Conservation (phyloP, 2,329 filamentous ascomycete genomes). For the Colletotrichum kahawae region DNA sequence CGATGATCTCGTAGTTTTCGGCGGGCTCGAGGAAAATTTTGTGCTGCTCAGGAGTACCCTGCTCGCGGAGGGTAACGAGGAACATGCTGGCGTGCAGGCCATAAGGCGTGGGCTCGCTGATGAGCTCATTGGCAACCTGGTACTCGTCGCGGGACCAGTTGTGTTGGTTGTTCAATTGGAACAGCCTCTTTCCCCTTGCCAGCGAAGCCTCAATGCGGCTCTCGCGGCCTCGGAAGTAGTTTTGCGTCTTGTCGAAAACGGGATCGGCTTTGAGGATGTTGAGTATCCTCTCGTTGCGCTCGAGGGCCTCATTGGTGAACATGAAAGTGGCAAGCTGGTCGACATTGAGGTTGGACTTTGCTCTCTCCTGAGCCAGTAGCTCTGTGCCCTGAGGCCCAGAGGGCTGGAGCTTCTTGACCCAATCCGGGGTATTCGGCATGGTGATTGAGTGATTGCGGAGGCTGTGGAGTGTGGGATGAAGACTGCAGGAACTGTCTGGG, state of each 20-base stretch:
- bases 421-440: slow-evolving; percentile 27
- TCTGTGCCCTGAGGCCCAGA: slow-evolving; percentile 71
- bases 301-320: slow-evolving; percentile 69
- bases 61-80: slow-evolving; percentile 66
- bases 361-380: slow-evolving; percentile 71
- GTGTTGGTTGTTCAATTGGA: slow-evolving; percentile 69
- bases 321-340: slow-evolving; percentile 72
- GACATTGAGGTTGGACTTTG: slow-evolving; percentile 69
- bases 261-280: slow-evolving; percentile 69
- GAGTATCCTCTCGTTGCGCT: slow-evolving; percentile 65
- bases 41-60: slow-evolving; percentile 76
- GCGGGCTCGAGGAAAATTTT: slow-evolving; percentile 74
- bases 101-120: slow-evolving; percentile 77
- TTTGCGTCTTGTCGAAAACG: slow-evolving; percentile 79
- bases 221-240: slow-evolving; percentile 74
- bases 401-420: slow-evolving; percentile 32
- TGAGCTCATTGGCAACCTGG: slow-evolving; percentile 67
- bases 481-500: not conserved
- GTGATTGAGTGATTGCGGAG: not conserved
- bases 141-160: slow-evolving; percentile 73
- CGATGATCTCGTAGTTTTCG: slow-evolving; percentile 73
- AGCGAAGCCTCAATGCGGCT: slow-evolving; percentile 74
- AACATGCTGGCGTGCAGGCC: slow-evolving; percentile 67
- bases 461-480: not conserved
- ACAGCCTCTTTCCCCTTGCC: slow-evolving; percentile 72